These are phyloP conservation scores for Acer negundo DNA, from an alignment of 345 rosid genomes.

Conservation along the genomic window DNA sequence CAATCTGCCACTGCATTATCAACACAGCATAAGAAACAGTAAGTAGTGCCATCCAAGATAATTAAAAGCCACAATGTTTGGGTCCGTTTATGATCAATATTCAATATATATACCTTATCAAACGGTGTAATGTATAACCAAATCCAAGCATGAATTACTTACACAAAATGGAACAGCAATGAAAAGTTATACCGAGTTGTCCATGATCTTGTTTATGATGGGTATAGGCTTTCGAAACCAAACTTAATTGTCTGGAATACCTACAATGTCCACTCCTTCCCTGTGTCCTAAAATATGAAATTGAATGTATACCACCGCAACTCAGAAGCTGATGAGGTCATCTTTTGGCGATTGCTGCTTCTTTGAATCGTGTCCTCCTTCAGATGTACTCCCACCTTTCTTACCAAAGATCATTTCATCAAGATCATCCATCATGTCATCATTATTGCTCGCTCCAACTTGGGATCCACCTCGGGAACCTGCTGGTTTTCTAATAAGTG, in stretches of 20 bases:
- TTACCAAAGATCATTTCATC: conserved; percentile 96
- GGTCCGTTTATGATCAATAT: not conserved
- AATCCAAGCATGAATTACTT: conserved; percentile 27
- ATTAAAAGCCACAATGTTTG: not conserved
- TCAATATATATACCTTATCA: conserved; percentile 3
- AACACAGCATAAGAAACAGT: not conserved
- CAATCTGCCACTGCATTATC: not conserved
- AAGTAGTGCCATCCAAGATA: not conserved
- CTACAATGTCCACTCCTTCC: conserved; percentile 7
- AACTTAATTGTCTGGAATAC: conserved; percentile 9
- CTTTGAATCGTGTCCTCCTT: conserved; percentile 52
- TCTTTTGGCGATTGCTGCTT: conserved; percentile 67
- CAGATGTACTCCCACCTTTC: conserved; percentile 62
- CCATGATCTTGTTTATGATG: conserved; percentile 7
- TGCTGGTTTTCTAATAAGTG: conserved; percentile 75
- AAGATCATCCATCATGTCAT: conserved; percentile 95
- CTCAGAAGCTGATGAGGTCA: conserved; percentile 78
- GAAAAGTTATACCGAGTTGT: conserved; percentile 1
- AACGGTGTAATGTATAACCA: conserved; percentile 7
- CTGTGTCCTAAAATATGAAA: not conserved
- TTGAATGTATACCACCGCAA: not conserved
- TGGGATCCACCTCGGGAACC: conserved; percentile 54
- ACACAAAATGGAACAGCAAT: conserved; percentile 21
- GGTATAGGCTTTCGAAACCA: conserved; percentile 7
- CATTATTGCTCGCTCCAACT: conserved; percentile 62